Evolutionary conservation across 768 basidiomycete genomes (phyloP).

Genomic region (Psilocybe cubensis): DNA sequence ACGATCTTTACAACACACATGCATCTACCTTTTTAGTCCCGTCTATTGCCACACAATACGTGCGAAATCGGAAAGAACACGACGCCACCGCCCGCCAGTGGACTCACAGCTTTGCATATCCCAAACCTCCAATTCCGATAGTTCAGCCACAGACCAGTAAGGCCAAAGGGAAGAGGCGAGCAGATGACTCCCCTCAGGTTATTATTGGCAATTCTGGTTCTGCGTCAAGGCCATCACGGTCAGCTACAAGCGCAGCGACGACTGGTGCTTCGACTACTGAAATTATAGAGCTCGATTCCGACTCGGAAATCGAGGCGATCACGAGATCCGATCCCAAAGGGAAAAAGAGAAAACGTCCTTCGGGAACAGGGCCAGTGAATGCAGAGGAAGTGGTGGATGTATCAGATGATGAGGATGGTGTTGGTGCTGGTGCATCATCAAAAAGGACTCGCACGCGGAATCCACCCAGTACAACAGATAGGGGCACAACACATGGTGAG

Average conservation of each 20-base stretch:
- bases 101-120: conserved; percentile 73
- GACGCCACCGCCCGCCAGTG: conserved; percentile 80
- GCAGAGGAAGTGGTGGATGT: conserved; percentile 23
- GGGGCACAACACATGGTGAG: conserved; percentile 29
- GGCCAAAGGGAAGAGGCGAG: conserved; percentile 40
- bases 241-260: conserved; percentile 5
- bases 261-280: conserved; percentile 5
- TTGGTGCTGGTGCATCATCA: conserved; percentile 9
- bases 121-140: conserved; percentile 33
- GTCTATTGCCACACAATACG: conserved; percentile 71
- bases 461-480: conserved; percentile 15
- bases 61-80: conserved; percentile 66
- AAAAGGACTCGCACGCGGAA: conserved; percentile 24
- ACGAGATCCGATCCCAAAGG: conserved; percentile 7
- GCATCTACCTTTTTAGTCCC: conserved; percentile 49
- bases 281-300: conserved; percentile 35
- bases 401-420: conserved; percentile 37
- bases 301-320: conserved; percentile 22
- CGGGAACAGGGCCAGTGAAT: background rate
- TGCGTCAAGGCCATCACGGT: conserved; percentile 1
- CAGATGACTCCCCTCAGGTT: conserved; percentile 17
- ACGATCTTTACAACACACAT: background rate
- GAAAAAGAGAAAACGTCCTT: conserved; percentile 20
- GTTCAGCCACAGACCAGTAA: conserved; percentile 25
- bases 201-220: conserved; percentile 17